Conservation (phyloP, 2,329 filamentous ascomycete genomes). For the Aspergillus felis region DNA sequence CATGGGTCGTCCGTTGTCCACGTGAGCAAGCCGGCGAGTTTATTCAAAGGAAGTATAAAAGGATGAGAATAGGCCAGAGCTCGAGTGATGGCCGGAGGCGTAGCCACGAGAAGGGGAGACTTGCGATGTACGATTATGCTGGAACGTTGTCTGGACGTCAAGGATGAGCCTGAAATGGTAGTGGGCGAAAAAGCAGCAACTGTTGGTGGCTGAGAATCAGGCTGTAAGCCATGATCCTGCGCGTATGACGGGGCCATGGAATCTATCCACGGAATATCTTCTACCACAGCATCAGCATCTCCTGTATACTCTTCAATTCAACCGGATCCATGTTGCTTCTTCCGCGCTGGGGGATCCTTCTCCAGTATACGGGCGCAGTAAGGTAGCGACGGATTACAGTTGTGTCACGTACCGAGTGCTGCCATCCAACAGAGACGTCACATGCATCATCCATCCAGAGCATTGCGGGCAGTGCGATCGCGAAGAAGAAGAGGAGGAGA, state of each 20-base stretch:
- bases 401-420: slow-evolving; percentile 43
- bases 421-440: slow-evolving; percentile 46
- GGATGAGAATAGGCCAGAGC: slow-evolving; percentile 94
- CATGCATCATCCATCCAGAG: slow-evolving; percentile 26
- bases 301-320: slow-evolving; percentile 1
- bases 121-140: slow-evolving; percentile 97
- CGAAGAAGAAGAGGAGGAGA: slow-evolving; percentile 7
- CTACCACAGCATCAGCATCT: slow-evolving; percentile 24
- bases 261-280: slow-evolving; percentile 52
- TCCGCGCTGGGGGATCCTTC: background rate
- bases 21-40: slow-evolving; percentile 76
- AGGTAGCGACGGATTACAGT: background rate
- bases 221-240: slow-evolving; percentile 35
- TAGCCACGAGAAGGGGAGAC: slow-evolving; percentile 85
- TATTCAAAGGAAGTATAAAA: slow-evolving; percentile 85
- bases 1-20: slow-evolving; percentile 94
- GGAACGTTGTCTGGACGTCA: slow-evolving; percentile 72
- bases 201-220: slow-evolving; percentile 59
- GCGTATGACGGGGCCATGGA: slow-evolving; percentile 48
- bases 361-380: background rate
- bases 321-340: background rate
- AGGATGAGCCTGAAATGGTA: slow-evolving; percentile 65
- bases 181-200: slow-evolving; percentile 86
- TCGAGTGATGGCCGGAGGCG: slow-evolving; percentile 89
- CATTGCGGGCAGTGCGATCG: slow-evolving; percentile 26